Percentiles rank a stretch among this genome's conserved stretches.
These are phyloP conservation scores for Entomortierella chlamydospora DNA, from an alignment of 192 early-diverging fungal species.

Conservation along the genomic window DNA sequence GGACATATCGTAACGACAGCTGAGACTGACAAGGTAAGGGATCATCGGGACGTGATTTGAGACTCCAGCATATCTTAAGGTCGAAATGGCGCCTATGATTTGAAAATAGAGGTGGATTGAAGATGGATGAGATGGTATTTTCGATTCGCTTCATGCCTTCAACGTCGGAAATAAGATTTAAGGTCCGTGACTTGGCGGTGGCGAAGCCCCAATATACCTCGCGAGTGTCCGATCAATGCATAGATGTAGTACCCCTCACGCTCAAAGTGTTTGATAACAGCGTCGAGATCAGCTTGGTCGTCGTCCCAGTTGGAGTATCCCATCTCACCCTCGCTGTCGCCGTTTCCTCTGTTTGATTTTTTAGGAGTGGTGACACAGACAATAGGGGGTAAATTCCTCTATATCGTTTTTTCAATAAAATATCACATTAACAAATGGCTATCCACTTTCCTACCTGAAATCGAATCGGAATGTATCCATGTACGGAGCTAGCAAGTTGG, in stretches of 20 bases:
- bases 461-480: slow-evolving; percentile 62
- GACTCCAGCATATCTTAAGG: slow-evolving; percentile 37
- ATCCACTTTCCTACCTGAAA: slow-evolving; percentile 36
- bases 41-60: slow-evolving; percentile 43
- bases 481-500: slow-evolving; percentile 39
- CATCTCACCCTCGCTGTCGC: slow-evolving; percentile 55
- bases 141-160: background rate
- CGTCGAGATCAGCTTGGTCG: slow-evolving; percentile 47
- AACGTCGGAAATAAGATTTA: background rate
- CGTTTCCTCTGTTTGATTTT: slow-evolving; percentile 43
- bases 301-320: slow-evolving; percentile 51
- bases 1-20: slow-evolving; percentile 42
- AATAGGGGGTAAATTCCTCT: background rate
- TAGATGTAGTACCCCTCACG: slow-evolving; percentile 46
- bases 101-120: no score
- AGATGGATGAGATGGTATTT: no score
- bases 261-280: slow-evolving; percentile 49
- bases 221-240: slow-evolving; percentile 55
- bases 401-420: background rate
- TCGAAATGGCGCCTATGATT: slow-evolving; percentile 36
- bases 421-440: background rate
- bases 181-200: background rate
- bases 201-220: slow-evolving; percentile 25
- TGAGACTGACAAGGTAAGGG: slow-evolving; percentile 42
- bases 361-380: slow-evolving; percentile 2